These are phyloP conservation scores for Golubevia pallescens DNA, from an alignment of 1,284 basidiomycete genomes.

Conservation along the genomic window DNA sequence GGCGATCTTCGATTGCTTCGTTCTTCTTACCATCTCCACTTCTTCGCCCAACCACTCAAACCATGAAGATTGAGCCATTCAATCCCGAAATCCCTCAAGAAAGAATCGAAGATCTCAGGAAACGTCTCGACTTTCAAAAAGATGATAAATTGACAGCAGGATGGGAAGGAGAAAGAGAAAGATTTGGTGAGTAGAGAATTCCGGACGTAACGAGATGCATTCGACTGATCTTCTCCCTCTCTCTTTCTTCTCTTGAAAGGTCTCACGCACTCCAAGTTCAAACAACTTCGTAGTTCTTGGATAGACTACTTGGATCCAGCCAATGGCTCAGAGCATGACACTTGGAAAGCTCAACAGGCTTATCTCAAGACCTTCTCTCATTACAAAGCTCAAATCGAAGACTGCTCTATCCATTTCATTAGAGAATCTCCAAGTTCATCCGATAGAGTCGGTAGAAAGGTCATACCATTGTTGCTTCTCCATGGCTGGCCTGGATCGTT, in stretches of 20 bases:
- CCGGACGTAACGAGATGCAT: conserved; percentile 27
- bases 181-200: not conserved
- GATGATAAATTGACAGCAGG: not conserved
- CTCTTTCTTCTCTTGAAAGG: too few relatives aligned
- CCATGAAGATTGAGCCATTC: not conserved
- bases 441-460: conserved; percentile 13
- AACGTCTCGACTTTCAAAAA: not conserved
- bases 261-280: conserved; percentile 27
- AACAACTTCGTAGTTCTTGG: conserved; percentile 26
- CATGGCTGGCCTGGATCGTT: conserved; percentile 42
- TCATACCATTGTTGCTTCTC: conserved; percentile 41
- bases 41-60: too few relatives aligned
- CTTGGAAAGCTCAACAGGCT: conserved; percentile 15
- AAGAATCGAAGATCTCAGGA: not conserved
- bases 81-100: not conserved
- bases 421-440: conserved; percentile 19
- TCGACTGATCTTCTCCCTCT: too few relatives aligned
- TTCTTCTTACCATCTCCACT: too few relatives aligned
- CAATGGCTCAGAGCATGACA: conserved; percentile 39
- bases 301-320: conserved; percentile 20
- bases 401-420: conserved; percentile 40
- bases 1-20: too few relatives aligned
- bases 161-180: not conserved
- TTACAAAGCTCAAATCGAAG: conserved; percentile 27
- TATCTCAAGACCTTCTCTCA: conserved; percentile 30